Percentiles rank a stretch among this genome's conserved stretches.
phyloP scores from a whole-genome alignment of 805 yeast genomes.

The Pichia paraexigua region DNA sequence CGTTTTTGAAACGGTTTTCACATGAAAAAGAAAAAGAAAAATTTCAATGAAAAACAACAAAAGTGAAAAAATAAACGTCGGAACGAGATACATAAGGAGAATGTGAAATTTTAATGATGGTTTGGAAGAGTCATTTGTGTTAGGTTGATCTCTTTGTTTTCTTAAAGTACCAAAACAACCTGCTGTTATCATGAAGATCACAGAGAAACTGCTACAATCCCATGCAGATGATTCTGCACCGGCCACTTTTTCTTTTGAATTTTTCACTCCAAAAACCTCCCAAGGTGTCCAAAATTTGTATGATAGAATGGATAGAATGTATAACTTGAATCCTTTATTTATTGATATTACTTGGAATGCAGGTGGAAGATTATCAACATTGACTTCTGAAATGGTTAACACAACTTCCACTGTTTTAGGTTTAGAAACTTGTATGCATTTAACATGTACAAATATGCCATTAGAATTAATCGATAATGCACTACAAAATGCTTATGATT shows the following conservation, averaged over 20 bases:
- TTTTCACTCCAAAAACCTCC: conserved; percentile 93
- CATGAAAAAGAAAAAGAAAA: not conserved
- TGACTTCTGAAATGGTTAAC: conserved; percentile 87
- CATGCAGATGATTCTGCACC: conserved; percentile 26
- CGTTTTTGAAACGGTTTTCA: not conserved
- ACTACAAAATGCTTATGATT: conserved; percentile 69
- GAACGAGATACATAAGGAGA: not conserved
- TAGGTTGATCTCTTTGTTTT: not conserved
- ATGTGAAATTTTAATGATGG: not conserved
- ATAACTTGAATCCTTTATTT: conserved; percentile 80
- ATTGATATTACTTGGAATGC: conserved; percentile 99
- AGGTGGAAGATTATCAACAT: conserved; percentile 77
- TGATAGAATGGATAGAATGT: conserved; percentile 98
- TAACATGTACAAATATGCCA: conserved; percentile 95
- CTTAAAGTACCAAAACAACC: not conserved
- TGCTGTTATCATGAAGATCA: conserved; percentile 32
- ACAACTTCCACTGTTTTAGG: conserved; percentile 88
- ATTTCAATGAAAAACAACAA: not conserved
- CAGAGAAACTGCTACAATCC: conserved; percentile 36
- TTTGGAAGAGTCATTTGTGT: not conserved
- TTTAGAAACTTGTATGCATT: conserved; percentile 94
- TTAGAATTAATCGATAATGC: conserved; percentile 75
- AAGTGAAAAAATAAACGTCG: not conserved
- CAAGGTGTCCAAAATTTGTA: conserved; percentile 95
- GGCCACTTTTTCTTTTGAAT: conserved; percentile 91